These are phyloP conservation scores for Talaromyces rugulosus DNA, from an alignment of 2,329 filamentous ascomycete genomes.

Conservation along the genomic window DNA sequence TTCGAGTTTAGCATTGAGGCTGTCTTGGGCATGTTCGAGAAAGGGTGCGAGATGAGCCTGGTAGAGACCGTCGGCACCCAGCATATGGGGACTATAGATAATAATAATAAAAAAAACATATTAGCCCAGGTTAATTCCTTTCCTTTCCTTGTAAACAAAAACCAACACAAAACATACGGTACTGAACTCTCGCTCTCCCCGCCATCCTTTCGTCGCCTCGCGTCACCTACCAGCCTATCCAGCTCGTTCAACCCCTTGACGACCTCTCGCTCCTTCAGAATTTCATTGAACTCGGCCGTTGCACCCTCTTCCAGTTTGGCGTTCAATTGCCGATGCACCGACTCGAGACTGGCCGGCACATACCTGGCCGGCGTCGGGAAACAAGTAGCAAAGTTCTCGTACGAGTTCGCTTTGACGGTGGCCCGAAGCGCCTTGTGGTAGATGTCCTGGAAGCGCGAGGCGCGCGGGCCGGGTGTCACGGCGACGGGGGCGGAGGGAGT, in stretches of 20 bases:
- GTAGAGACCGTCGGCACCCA: slow-evolving; percentile 54
- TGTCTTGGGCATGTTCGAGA: slow-evolving; percentile 47
- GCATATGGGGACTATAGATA: slow-evolving; percentile 51
- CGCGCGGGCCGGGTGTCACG: slow-evolving; percentile 56
- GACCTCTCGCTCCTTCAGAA: slow-evolving; percentile 54
- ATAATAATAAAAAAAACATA: not conserved
- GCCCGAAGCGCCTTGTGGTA: slow-evolving; percentile 57
- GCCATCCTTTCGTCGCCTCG: slow-evolving; percentile 49
- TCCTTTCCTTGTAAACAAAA: not conserved
- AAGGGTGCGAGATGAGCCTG: slow-evolving; percentile 57
- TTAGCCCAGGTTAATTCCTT: not conserved
- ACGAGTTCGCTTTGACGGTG: slow-evolving; percentile 58
- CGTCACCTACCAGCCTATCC: slow-evolving; percentile 57
- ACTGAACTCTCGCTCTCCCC: slow-evolving; percentile 35
- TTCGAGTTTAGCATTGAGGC: slow-evolving; percentile 48
- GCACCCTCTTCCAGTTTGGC: slow-evolving; percentile 55
- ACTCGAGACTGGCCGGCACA: slow-evolving; percentile 53
- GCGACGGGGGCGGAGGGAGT: slow-evolving; percentile 50
- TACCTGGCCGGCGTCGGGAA: slow-evolving; percentile 60
- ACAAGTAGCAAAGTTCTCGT: slow-evolving; percentile 59
- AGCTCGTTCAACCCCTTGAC: slow-evolving; percentile 57
- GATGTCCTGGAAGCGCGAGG: slow-evolving; percentile 56
- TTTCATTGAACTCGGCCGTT: slow-evolving; percentile 58
- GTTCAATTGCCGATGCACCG: slow-evolving; percentile 56
- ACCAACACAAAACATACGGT: slow-evolving; percentile 33